phyloP scores from a whole-genome alignment of 2,329 filamentous ascomycete genomes.

The Zasmidium cellare region DNA sequence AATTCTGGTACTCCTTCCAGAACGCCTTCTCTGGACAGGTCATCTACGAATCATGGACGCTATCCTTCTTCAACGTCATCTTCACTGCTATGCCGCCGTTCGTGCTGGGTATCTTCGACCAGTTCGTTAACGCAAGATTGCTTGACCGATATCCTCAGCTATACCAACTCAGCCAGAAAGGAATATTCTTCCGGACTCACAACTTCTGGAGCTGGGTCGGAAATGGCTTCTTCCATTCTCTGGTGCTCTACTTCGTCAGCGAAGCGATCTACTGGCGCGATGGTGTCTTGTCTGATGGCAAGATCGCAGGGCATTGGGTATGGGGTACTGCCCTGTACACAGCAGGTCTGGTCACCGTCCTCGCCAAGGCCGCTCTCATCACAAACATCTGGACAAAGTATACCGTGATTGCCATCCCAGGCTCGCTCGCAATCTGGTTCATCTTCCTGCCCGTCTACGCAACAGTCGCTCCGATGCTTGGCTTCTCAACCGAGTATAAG shows the following conservation, averaged over 20 bases:
- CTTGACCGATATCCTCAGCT: constrained; percentile 95
- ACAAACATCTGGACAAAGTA: constrained; percentile 99
- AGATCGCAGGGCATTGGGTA: constrained; percentile 89
- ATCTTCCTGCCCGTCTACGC: constrained; percentile 86
- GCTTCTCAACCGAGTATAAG: constrained; percentile 79
- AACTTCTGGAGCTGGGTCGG: constrained; percentile 91
- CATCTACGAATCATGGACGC: constrained; percentile 98
- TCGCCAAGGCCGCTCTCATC: constrained; percentile 91
- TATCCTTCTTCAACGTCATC: constrained; percentile 99
- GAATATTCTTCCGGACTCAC: constrained; percentile 88
- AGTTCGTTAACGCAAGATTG: constrained; percentile 91
- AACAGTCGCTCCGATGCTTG: constrained; percentile 77
- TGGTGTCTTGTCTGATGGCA: constrained; percentile 74
- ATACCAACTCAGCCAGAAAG: constrained; percentile 89
- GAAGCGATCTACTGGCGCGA: constrained; percentile 82
- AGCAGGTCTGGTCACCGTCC: constrained; percentile 85
- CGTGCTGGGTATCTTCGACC: constrained; percentile 93
- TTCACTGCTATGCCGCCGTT: constrained; percentile 94
- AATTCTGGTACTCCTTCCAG: constrained; percentile 95
- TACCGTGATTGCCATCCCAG: constrained; percentile 90
- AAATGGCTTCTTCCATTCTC: constrained; percentile 93
- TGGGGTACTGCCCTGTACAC: constrained; percentile 97
- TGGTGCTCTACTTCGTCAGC: constrained; percentile 85
- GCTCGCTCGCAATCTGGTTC: constrained; percentile 89
- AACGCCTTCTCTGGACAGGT: constrained; percentile 97